Conservation (phyloP, 345 rosid genomes). For the Hirschfeldia incana region DNA sequence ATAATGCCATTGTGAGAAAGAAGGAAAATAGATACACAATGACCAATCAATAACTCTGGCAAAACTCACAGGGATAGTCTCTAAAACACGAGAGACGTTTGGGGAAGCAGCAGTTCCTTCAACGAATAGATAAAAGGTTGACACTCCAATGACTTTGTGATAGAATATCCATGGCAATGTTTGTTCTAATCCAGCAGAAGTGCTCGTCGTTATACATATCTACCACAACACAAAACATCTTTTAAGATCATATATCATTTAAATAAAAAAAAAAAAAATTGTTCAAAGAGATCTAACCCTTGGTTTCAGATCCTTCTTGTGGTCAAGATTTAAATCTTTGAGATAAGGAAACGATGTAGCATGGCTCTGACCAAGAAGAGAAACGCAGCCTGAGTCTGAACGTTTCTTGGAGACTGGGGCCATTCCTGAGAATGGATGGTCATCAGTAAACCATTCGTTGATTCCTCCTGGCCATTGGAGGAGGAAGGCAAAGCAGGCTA, state of each 20-base stretch:
- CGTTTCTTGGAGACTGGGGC: neutral
- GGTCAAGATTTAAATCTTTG: slow-evolving; percentile 58
- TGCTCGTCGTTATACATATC: slow-evolving; percentile 86
- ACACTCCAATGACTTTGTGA: slow-evolving; percentile 89
- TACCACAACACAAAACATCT: slow-evolving; percentile 27
- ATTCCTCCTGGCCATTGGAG: slow-evolving; percentile 70
- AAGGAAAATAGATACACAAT: neutral
- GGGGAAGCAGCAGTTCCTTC: slow-evolving; percentile 87
- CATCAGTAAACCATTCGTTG: slow-evolving; percentile 47
- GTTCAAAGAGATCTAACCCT: slow-evolving; percentile 43
- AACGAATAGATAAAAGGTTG: slow-evolving; percentile 74
- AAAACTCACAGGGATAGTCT: slow-evolving; percentile 58
- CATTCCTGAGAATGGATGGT: slow-evolving; percentile 61
- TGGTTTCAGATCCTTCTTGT: slow-evolving; percentile 62
- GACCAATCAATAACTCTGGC: neutral
- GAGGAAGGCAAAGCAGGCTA: slow-evolving; percentile 63
- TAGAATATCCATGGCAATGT: slow-evolving; percentile 84
- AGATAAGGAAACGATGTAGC: slow-evolving; percentile 66
- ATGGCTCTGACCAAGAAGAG: slow-evolving; percentile 58
- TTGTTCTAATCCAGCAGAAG: slow-evolving; percentile 93
- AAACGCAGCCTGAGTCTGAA: slow-evolving; percentile 50
- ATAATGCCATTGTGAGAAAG: neutral
- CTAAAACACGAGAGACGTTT: slow-evolving; percentile 66
- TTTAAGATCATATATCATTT: no score
- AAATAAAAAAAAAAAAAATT: neutral